Conservation (phyloP, 2,329 filamentous ascomycete species). For the Ophiocordyceps camponoti-saundersi region DNA sequence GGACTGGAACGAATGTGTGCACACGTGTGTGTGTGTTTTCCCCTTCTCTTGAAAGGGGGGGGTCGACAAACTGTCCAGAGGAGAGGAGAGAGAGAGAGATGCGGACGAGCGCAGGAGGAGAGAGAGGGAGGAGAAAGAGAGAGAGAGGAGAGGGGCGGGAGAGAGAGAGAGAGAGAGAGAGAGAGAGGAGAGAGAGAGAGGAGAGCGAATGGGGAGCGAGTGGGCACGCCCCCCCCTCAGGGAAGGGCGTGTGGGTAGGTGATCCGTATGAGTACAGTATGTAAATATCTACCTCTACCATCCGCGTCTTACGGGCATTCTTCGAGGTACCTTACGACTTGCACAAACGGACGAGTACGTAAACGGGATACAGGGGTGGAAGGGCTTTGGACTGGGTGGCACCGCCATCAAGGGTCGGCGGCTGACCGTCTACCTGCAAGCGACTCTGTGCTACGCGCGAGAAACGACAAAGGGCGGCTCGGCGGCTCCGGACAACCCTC, state of each 20-base stretch:
- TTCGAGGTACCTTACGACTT: neutral
- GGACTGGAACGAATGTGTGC: slow-evolving; percentile 22
- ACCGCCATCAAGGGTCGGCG: neutral
- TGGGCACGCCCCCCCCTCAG: neutral
- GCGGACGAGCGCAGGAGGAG: neutral
- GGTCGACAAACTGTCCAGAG: neutral
- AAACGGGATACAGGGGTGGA: neutral
- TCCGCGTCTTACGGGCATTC: neutral
- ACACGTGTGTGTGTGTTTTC: slow-evolving; percentile 5
- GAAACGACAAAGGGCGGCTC: neutral
- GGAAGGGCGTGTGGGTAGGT: neutral
- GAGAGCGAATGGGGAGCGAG: neutral
- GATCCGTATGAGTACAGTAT: too few relatives aligned
- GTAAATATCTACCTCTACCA: neutral
- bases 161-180: neutral
- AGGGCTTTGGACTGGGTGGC: neutral
- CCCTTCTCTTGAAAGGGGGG: neutral
- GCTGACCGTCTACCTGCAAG: neutral
- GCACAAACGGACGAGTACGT: neutral
- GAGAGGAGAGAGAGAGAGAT: neutral
- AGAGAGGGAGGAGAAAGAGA: slow-evolving; percentile 1
- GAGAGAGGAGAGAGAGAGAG: neutral
- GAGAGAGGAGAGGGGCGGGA: neutral
- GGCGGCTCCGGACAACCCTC: neutral
- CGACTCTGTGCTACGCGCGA: neutral